Conservation (phyloP, 1,284 basidiomycete genomes). For the Bjerkandera adusta region DNA sequence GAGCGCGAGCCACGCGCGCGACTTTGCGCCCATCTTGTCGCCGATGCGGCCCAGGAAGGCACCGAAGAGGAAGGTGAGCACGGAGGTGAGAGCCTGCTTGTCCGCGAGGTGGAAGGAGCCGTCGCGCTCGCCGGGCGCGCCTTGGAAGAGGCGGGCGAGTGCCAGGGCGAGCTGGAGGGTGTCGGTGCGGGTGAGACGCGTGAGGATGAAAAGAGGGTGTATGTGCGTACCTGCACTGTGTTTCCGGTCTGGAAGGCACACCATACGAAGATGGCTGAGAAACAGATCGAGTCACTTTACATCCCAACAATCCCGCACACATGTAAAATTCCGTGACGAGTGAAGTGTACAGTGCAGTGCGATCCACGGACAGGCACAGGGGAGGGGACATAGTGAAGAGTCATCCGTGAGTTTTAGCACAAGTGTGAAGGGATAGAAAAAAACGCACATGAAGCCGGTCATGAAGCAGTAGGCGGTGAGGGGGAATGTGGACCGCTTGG, state of each 20-base stretch:
- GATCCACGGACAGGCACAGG: neutral
- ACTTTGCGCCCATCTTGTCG: conserved; percentile 68
- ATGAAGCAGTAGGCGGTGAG: conserved; percentile 81
- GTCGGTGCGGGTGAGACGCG: conserved; percentile 17
- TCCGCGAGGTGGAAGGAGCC: conserved; percentile 71
- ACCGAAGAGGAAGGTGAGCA: conserved; percentile 73
- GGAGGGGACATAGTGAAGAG: conserved; percentile 7
- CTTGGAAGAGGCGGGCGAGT: conserved; percentile 63
- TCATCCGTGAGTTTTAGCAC: no score
- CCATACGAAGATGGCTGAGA: conserved; percentile 84
- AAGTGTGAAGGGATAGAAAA: neutral
- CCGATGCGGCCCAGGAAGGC: conserved; percentile 71
- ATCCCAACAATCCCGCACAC: no score
- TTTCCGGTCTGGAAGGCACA: conserved; percentile 86
- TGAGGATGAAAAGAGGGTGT: conserved; percentile 28
- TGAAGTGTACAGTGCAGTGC: no score
- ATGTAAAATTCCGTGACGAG: no score
- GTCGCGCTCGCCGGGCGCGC: conserved; percentile 45
- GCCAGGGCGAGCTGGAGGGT: conserved; percentile 53
- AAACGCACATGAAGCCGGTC: conserved; percentile 76
- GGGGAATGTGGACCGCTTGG: conserved; percentile 52
- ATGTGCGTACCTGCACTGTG: conserved; percentile 51
- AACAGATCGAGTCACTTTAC: conserved; percentile 66
- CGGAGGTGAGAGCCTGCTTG: conserved; percentile 76
- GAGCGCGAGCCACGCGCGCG: conserved; percentile 71